Evolutionary conservation across 371 early-diverging fungal species (phyloP), one percentile per base, ranked within the genome.

Genomic region (Parasitella parasitica): DNA sequence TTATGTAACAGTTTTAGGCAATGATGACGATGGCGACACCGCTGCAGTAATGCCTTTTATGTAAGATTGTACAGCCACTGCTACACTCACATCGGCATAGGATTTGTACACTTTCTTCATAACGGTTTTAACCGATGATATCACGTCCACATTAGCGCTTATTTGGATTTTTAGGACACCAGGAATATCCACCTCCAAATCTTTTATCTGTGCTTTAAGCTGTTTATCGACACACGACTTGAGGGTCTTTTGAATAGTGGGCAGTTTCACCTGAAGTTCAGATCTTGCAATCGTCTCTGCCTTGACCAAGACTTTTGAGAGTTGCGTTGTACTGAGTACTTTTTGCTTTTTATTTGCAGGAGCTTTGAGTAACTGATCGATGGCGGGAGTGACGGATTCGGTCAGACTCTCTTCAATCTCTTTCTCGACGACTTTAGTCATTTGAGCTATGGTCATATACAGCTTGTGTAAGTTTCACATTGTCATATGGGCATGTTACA

Each of bases 401-500:
- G 62, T 48, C 12, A 61, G 27, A 20, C 48, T 34, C 20, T 61
- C 34, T 16, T 54, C 55, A 13, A 61, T 24, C 18, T 54, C 32
- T 32, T 54, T 36, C 13, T 61, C 55, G 8, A 61, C 20, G 4
- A 20, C 15, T 13, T 59, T 55, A 24, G 69, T 57, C 36, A 66
- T 57, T 15, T 65, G 51, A 1, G 48, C 52, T 39, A 18, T 39
- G 2, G 30, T 16, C 27, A 64, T 38, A 35, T 41, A 50, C 18
- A 54, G 26, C 24, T 43, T 27, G 51, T 62, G 48, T 32, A 71
- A 60, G 59, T 49, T 35, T 24, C 48, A 41, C 20, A 72, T 43
- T 37, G 71, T 27, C 38, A 70, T 39, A 11, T 60, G 26, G 27
- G 66, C 66, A 43, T 70, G 58, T 36, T 70, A 51, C 30, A 66